These are phyloP conservation scores for Amoebophrya sp. DNA, from an alignment of 169 alveolate species.

Conservation along the genomic window DNA sequence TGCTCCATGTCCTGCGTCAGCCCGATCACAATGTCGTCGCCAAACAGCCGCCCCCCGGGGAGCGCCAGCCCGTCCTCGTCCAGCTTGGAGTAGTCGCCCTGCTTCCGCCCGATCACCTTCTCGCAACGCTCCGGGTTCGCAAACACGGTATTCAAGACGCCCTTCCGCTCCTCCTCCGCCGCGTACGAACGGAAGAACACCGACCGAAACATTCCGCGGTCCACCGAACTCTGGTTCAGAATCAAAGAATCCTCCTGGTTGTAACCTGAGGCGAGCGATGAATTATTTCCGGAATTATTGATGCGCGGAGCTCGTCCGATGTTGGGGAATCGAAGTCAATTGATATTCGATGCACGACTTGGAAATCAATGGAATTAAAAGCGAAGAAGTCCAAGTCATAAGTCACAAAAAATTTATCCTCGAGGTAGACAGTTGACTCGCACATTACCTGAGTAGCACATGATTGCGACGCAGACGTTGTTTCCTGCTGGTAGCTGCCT, in stretches of 20 bases:
- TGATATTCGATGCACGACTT: background rate
- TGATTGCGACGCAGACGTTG: constrained; percentile 92
- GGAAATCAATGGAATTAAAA: too few relatives aligned
- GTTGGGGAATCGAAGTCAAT: background rate
- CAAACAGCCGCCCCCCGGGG: constrained; percentile 48
- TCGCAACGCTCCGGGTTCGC: constrained; percentile 35
- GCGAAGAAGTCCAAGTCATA: too few relatives aligned
- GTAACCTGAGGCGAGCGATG: constrained; percentile 82
- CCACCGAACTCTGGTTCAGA: constrained; percentile 91
- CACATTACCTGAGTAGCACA: constrained; percentile 62
- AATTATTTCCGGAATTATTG: background rate
- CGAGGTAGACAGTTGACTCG: too few relatives aligned
- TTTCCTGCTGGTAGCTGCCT: constrained; percentile 99
- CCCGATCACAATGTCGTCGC: constrained; percentile 28
- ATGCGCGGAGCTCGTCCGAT: background rate
- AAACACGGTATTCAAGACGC: constrained; percentile 51
- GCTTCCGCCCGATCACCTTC: constrained; percentile 62
- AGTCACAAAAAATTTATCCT: too few relatives aligned
- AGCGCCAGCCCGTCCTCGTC: constrained; percentile 93
- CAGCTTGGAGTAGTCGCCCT: constrained; percentile 87
- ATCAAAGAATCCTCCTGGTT: constrained; percentile 98
- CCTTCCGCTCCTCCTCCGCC: constrained; percentile 80
- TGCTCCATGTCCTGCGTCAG: background rate
- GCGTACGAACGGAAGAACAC: constrained; percentile 85
- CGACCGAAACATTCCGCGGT: constrained; percentile 95